phyloP scores from a whole-genome alignment of 805 yeast genomes.

The Yarrowia sp. region DNA sequence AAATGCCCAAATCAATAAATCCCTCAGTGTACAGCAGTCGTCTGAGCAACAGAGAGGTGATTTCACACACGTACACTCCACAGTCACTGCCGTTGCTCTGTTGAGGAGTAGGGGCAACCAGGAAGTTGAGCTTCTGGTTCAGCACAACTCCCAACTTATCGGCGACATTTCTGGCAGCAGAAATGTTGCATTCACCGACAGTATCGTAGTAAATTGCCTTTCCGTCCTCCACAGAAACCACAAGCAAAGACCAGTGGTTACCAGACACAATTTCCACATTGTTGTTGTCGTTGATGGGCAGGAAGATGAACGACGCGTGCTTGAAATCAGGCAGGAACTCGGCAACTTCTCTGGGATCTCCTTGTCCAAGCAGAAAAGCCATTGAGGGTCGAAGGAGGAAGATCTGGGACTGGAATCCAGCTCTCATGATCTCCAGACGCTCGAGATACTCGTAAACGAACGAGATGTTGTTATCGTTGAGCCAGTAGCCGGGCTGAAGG shows the following conservation, averaged over 20 bases:
- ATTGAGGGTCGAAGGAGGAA: slow-evolving; percentile 65
- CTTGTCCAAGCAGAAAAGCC: slow-evolving; percentile 58
- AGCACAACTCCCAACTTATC: slow-evolving; percentile 49
- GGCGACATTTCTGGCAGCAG: slow-evolving; percentile 50
- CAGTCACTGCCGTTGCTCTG: slow-evolving; percentile 60
- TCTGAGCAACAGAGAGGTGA: slow-evolving; percentile 46
- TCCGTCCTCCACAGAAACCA: slow-evolving; percentile 58
- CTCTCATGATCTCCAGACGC: slow-evolving; percentile 45
- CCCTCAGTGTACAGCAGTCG: slow-evolving; percentile 43
- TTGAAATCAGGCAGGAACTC: slow-evolving; percentile 58
- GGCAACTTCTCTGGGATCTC: slow-evolving; percentile 52
- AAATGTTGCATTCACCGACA: slow-evolving; percentile 55
- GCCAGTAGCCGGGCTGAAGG: slow-evolving; percentile 71
- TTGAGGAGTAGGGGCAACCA: slow-evolving; percentile 54
- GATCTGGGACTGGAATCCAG: slow-evolving; percentile 49
- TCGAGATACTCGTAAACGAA: slow-evolving; percentile 67
- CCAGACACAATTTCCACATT: slow-evolving; percentile 72
- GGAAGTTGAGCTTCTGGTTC: slow-evolving; percentile 43
- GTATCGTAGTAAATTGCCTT: slow-evolving; percentile 67
- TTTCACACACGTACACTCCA: slow-evolving; percentile 54
- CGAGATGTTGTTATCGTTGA: slow-evolving; percentile 72
- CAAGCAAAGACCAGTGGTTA: slow-evolving; percentile 76
- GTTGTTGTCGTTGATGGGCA: slow-evolving; percentile 73
- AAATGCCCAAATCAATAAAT: slow-evolving; percentile 48
- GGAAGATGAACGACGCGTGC: slow-evolving; percentile 59